Evolutionary conservation across 2,329 filamentous ascomycete species (phyloP), one percentile per base, ranked within the genome.

Genomic region (Dissoconium aciculare): DNA sequence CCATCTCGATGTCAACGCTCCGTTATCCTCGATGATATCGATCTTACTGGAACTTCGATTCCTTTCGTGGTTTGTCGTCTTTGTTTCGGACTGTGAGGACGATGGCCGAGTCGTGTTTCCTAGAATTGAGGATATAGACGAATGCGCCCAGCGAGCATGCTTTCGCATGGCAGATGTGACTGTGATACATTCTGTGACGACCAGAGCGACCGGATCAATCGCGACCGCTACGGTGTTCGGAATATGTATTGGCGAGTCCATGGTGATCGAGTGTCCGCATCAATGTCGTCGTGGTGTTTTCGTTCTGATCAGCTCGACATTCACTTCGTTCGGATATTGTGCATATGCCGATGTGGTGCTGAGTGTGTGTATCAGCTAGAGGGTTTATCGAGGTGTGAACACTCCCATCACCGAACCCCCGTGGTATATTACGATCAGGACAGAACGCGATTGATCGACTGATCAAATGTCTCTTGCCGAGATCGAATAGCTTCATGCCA

Each of bases 111-210:
- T 33, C 14, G 32, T 26, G 32, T 35, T 33, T 28, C 89, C 89
- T 17, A 98, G 67, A 38, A 98, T 98, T 31, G 87, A 87, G 21
- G 89, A 84, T 26, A 98, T 89, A 4, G 85, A 94, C 9, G 85
- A 93, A 55, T 95, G 85, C 28, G 84, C 83, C 67, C 87, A 95
- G 42, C 89, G 79, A 41, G 84, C 80, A 69, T 94, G 78, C 62
- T 98, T 98, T 51, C 92, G 85, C 70, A 98, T 94, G 38, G 85
- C 84, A 39, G 87, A 94, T 10, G 89, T 95, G 60, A 98, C 87
- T 27, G 85, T 87, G 53, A 95, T 95, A 58, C 89, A 98, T 74
- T 98, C 89, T 58, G 87, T 93, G 40, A 92, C 93, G 42, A 98
- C 84, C 47, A 98, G 65, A 28, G 52, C 50, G 17, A 54, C 50